Evolutionary conservation across 257 asterid species (phyloP).

Genomic region (Orobanche coerulescens): DNA sequence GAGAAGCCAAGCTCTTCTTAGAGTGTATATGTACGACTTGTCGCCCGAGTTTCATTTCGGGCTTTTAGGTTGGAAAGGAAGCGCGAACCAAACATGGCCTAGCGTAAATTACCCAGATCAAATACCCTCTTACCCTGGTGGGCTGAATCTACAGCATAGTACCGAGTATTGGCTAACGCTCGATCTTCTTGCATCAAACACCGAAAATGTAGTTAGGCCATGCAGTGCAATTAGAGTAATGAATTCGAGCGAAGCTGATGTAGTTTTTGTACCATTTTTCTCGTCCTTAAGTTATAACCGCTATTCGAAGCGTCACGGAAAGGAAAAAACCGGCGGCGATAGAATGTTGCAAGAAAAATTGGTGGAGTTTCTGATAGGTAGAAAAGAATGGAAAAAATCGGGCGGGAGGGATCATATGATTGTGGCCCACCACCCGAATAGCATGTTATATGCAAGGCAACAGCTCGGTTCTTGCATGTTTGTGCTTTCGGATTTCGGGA

Average conservation of each 20-base stretch:
- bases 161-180: constrained; percentile 75
- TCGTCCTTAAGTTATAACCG: constrained; percentile 73
- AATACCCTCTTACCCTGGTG: constrained; percentile 71
- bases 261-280: constrained; percentile 67
- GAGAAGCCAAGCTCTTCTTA: constrained; percentile 38
- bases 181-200: constrained; percentile 61
- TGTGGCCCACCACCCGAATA: constrained; percentile 75
- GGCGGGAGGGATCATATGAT: constrained; percentile 70
- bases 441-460: constrained; percentile 54
- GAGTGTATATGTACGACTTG: constrained; percentile 69
- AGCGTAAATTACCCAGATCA: constrained; percentile 22
- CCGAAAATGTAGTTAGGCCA: constrained; percentile 36
- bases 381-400: constrained; percentile 50
- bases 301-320: constrained; percentile 38
- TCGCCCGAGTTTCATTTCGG: constrained; percentile 78
- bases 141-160: constrained; percentile 70
- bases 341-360: constrained; percentile 47
- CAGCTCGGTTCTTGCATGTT: constrained; percentile 58
- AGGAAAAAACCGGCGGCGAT: constrained; percentile 32
- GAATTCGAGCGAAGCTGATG: constrained; percentile 48
- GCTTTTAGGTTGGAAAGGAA: constrained; percentile 50
- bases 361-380: constrained; percentile 42
- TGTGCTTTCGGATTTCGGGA: constrained; percentile 75
- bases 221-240: constrained; percentile 54
- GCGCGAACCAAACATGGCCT: constrained; percentile 54